Base-by-base conservation (phyloP, 208 protist species). In the Porcisia hertigi region DNA sequence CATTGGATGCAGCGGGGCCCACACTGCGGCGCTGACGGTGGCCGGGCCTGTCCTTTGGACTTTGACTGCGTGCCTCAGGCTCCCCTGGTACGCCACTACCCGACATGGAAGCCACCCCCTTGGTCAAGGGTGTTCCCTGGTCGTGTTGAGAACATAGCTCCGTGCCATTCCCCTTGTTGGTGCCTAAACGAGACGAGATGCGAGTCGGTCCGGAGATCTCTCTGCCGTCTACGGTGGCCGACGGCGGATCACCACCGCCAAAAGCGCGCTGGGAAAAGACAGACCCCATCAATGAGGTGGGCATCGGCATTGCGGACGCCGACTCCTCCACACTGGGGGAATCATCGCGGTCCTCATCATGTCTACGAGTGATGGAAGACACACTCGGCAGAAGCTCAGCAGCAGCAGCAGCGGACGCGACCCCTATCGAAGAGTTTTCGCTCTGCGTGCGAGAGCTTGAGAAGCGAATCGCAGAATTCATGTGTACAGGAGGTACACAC, bases 391-490 rank as follows among this genome's bases (percentile, higher is more conserved):
- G 36, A 9, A 20, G 63, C 39, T 67, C 63, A 59, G 67, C 53
- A 34, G 70, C 45, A 54, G 70, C 20, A 39, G 70, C 34, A 36
- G 36, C 30, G 9, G 23, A 30, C 30, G 30, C 30, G 30, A 30
- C 30, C 30, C 30, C 34, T 30, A 47, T 70, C 9, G 69, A 45
- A 1, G 66, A 41, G 12, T 36, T 49, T 23, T 57, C 58, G 36
- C 49, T 58, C 45, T 62, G 72, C 66, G 66, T 77, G 71, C 41
- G 34, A 14, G 78, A 77, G 8, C 59, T 36, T 2, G 78, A 77
- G 30, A 82, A 82, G 3, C 78, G 78, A 54, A 82, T 82, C 3
- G 78, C 72, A 57, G 66, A 30, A 11, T 39, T 20, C 69, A 72
- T 58, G 1, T 25, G 36, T 36, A 14, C 53, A 45, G 53, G 49